Evolutionary conservation across 2,329 filamentous ascomycete genomes (phyloP).

Genomic region (Colletotrichum orchidophilum): DNA sequence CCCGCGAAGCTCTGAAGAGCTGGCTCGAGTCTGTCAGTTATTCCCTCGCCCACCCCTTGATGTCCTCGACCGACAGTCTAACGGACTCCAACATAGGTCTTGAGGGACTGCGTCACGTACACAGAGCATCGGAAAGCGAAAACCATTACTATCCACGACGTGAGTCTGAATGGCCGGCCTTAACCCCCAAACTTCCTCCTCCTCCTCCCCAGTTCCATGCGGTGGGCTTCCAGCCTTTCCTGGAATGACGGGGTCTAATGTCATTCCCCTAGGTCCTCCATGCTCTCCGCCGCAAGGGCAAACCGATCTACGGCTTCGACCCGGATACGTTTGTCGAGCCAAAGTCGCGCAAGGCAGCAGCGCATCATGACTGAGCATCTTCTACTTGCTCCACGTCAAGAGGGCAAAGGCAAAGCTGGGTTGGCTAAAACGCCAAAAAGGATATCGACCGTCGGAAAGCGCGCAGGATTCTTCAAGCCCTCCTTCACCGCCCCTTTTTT

Average conservation of each 20-base stretch:
- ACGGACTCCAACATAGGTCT: constrained; percentile 51
- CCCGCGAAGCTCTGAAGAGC: constrained; percentile 59
- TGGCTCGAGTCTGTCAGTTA: constrained; percentile 57
- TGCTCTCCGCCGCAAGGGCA: constrained; percentile 56
- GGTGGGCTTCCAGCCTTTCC: no score
- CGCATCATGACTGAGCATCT: neutral
- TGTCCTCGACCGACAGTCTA: neutral
- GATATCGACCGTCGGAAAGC: no score
- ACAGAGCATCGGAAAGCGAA: constrained; percentile 65
- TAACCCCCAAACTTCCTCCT: no score
- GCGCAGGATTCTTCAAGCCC: no score
- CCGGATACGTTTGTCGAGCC: constrained; percentile 45
- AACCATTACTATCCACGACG: constrained; percentile 71
- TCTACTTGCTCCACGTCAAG: no score
- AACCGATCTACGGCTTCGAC: constrained; percentile 68
- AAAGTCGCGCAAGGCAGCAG: constrained; percentile 31
- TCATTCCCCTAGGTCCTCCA: constrained; percentile 59
- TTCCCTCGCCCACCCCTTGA: neutral
- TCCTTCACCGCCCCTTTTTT: no score
- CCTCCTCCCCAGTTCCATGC: no score
- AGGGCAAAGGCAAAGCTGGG: no score
- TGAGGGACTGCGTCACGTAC: constrained; percentile 58
- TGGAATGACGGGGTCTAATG: constrained; percentile 8
- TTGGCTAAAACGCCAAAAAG: no score
- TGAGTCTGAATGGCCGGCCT: constrained; percentile 46